These are phyloP conservation scores for Lathyrus aphaca DNA, from an alignment of 306 rosid species.

Conservation along the genomic window DNA sequence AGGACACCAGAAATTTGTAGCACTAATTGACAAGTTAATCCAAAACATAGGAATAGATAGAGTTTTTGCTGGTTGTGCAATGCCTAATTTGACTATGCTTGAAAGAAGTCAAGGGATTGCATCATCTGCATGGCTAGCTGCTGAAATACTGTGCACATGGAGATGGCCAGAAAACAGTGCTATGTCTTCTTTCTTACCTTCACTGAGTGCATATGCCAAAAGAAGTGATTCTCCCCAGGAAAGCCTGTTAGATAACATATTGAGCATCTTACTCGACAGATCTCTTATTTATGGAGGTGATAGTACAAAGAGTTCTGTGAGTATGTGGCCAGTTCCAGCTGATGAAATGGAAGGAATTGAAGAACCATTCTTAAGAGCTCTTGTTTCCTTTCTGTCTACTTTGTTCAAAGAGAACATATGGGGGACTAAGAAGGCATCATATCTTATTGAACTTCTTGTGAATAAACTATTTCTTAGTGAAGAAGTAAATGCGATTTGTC, in stretches of 20 bases:
- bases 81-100: conserved; percentile 40
- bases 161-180: conserved; percentile 91
- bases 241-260: conserved; percentile 63
- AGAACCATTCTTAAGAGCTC: conserved; percentile 96
- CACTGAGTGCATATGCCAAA: conserved; percentile 62
- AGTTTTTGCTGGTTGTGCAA: conserved; percentile 51
- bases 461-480: conserved; percentile 84
- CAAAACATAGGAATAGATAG: conserved; percentile 66
- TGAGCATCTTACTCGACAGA: conserved; percentile 71
- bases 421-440: conserved; percentile 59
- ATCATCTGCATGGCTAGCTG: conserved; percentile 80
- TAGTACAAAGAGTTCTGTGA: conserved; percentile 53
- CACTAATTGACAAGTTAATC: conserved; percentile 68
- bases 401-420: conserved; percentile 76
- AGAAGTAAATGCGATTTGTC: conserved; percentile 67
- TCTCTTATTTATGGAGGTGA: conserved; percentile 73
- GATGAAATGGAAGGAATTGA: conserved; percentile 63
- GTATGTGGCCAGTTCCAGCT: conserved; percentile 61
- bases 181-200: conserved; percentile 74
- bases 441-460: conserved; percentile 60
- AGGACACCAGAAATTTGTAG: conserved; percentile 65
- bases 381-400: conserved; percentile 62
- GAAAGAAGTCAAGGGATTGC: conserved; percentile 56
- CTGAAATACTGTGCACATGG: conserved; percentile 96
- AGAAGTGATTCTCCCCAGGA: conserved; percentile 49